Percentiles rank a stretch among this genome's conserved stretches.
These are phyloP conservation scores for Alternaria rosae DNA, from an alignment of 2,329 filamentous ascomycete species.

Conservation along the genomic window DNA sequence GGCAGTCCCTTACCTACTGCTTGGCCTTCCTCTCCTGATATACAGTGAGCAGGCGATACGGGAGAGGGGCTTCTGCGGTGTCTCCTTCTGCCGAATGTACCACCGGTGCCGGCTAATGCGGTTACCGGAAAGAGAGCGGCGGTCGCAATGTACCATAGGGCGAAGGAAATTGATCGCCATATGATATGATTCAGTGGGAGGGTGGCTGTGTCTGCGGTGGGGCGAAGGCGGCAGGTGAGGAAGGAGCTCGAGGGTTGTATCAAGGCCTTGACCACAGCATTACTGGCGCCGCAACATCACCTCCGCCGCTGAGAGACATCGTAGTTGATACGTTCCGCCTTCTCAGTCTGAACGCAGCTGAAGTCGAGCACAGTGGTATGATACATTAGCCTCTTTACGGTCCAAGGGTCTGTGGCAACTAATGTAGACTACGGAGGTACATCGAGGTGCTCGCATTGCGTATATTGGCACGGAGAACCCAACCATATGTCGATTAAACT, in stretches of 20 bases:
- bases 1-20: background rate
- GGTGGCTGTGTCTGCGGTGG: background rate
- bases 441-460: background rate
- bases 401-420: background rate
- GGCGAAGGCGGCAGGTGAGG: background rate
- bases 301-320: background rate
- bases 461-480: background rate
- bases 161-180: background rate
- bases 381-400: background rate
- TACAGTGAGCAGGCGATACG: background rate
- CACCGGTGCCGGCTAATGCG: background rate
- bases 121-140: background rate
- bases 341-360: no score
- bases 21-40: background rate
- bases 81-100: background rate
- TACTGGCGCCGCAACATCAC: background rate
- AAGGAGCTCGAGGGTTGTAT: constrained; percentile 3
- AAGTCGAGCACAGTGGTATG: background rate
- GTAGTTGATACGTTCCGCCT: background rate
- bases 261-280: background rate
- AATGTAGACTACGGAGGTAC: background rate
- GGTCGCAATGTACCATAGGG: background rate
- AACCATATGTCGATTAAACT: background rate
- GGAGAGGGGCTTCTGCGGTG: background rate
- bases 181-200: background rate